Evolutionary conservation across 495 filamentous ascomycete genomes (phyloP).

Genomic region (Penicillium odoratum): DNA sequence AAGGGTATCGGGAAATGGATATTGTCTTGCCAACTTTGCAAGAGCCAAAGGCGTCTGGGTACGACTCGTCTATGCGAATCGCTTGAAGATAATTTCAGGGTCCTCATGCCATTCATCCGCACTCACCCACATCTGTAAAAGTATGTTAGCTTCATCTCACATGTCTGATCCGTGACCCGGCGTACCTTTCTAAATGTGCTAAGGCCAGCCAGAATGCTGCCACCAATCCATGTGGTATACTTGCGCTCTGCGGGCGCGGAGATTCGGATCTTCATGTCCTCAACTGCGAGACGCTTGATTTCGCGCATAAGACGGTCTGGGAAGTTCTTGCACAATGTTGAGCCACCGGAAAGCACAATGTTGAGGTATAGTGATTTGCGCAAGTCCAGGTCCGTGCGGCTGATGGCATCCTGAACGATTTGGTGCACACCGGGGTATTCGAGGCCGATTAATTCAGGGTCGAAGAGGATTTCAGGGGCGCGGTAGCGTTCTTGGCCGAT

Average conservation of each 20-base stretch:
- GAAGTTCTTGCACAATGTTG: constrained; percentile 89
- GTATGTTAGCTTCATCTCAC: constrained; percentile 11
- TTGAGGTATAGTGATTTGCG: constrained; percentile 92
- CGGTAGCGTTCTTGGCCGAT: constrained; percentile 90
- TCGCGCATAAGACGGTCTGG: constrained; percentile 91
- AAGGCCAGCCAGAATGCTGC: constrained; percentile 93
- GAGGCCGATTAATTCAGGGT: constrained; percentile 93
- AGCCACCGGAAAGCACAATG: constrained; percentile 94
- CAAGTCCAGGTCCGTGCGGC: constrained; percentile 94
- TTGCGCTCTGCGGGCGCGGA: constrained; percentile 96
- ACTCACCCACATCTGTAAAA: constrained; percentile 91
- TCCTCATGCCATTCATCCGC: constrained; percentile 99
- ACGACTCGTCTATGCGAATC: constrained; percentile 65
- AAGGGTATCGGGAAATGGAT: constrained; percentile 1
- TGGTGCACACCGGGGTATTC: constrained; percentile 98
- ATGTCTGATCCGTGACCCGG: neutral
- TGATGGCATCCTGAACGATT: constrained; percentile 95
- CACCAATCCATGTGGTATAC: constrained; percentile 98
- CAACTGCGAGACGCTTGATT: constrained; percentile 88
- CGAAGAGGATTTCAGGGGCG: constrained; percentile 96
- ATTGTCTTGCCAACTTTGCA: constrained; percentile 3
- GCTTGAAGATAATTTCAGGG: constrained; percentile 96
- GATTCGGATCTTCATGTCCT: constrained; percentile 99
- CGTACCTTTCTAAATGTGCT: constrained; percentile 98
- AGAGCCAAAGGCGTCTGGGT: neutral